A percentile compares a stretch with the other conserved stretches of the same genome.
Evolutionary conservation across 805 yeast genomes (phyloP).

Genomic region (Candida sakaeoensis): DNA sequence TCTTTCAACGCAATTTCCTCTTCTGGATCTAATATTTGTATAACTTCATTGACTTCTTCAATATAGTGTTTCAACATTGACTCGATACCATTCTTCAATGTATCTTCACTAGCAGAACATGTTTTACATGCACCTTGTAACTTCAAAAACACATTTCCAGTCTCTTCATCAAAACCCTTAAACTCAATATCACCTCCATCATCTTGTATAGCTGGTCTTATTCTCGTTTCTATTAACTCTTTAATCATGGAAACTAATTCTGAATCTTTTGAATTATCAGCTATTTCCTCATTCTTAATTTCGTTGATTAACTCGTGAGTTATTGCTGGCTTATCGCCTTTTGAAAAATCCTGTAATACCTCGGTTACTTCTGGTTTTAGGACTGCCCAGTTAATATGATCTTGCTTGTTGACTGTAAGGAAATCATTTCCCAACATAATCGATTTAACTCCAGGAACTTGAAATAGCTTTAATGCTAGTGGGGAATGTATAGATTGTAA

Average conservation of each 20-base stretch:
- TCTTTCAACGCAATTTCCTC: constrained; percentile 79
- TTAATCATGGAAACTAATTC: constrained; percentile 88
- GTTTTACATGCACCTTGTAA: constrained; percentile 95
- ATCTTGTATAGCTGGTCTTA: constrained; percentile 96
- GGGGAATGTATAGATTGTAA: constrained; percentile 61
- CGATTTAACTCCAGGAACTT: constrained; percentile 60
- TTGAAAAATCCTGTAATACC: constrained; percentile 48
- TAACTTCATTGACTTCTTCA: constrained; percentile 88
- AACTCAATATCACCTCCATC: constrained; percentile 97
- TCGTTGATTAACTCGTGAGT: constrained; percentile 29
- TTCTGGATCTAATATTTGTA: constrained; percentile 73
- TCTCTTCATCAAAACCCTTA: constrained; percentile 76
- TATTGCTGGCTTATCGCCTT: constrained; percentile 34
- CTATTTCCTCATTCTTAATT: constrained; percentile 34
- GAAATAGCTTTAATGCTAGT: constrained; percentile 57
- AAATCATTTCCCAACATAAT: constrained; percentile 74
- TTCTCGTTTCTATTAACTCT: constrained; percentile 88
- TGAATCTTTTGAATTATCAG: constrained; percentile 44
- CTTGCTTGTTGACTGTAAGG: constrained; percentile 67
- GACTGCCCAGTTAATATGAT: constrained; percentile 55
- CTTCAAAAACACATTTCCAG: constrained; percentile 84
- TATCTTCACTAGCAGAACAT: constrained; percentile 86
- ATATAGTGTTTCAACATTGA: constrained; percentile 96
- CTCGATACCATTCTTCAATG: constrained; percentile 93
- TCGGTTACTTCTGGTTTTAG: constrained; percentile 59